Conservation (phyloP, 768 basidiomycete species). For the Cyathus striatus region DNA sequence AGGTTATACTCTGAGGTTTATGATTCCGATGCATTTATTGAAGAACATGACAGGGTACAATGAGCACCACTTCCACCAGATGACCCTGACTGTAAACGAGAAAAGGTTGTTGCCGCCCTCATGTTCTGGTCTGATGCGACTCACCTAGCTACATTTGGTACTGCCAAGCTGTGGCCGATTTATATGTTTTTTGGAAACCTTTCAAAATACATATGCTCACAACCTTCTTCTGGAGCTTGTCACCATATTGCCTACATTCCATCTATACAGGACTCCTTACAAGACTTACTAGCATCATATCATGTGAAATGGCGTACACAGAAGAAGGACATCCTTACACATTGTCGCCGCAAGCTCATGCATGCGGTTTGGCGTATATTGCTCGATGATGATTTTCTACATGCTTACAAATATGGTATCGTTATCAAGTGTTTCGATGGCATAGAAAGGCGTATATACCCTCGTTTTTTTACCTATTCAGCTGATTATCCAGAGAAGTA, state of each 20-base stretch:
- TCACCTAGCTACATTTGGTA: constrained; percentile 18
- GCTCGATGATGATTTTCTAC: constrained; percentile 19
- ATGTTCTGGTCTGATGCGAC: constrained; percentile 26
- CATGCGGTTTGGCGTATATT: constrained; percentile 17
- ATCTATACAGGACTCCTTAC: constrained; percentile 16
- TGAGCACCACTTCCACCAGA: background rate
- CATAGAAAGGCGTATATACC: constrained; percentile 18
- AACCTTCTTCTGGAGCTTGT: constrained; percentile 14
- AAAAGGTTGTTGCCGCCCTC: constrained; percentile 8
- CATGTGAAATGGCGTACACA: background rate
- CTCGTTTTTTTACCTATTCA: constrained; percentile 20
- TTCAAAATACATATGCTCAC: constrained; percentile 26
- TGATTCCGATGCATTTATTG: constrained; percentile 10
- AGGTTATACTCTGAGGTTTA: constrained; percentile 13
- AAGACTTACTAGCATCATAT: constrained; percentile 8
- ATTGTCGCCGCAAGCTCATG: constrained; percentile 22
- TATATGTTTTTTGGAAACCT: constrained; percentile 24
- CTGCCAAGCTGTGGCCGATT: constrained; percentile 16
- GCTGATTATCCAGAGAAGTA: constrained; percentile 30
- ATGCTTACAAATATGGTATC: constrained; percentile 20
- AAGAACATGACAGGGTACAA: constrained; percentile 6
- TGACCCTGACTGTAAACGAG: constrained; percentile 5
- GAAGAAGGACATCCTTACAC: constrained; percentile 11
- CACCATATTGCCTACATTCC: constrained; percentile 33
- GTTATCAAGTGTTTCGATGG: constrained; percentile 19